phyloP scores from a whole-genome alignment of 1,284 basidiomycete genomes.

The Spongiforma sp. region DNA sequence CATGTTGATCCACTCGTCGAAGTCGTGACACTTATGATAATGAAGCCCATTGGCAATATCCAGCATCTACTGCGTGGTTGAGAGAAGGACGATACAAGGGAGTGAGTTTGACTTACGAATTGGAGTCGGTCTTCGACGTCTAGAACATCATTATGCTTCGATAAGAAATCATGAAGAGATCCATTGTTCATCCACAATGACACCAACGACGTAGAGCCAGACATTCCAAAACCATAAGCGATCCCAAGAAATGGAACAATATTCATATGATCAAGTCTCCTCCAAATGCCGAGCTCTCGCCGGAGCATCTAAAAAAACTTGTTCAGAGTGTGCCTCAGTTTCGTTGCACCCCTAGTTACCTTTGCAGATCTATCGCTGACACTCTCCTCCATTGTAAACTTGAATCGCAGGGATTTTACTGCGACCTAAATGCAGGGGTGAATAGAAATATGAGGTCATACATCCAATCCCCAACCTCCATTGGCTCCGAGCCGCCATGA shows the following conservation, averaged over 20 bases:
- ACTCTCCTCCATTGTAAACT: background rate
- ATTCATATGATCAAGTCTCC: background rate
- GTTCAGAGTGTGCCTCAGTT: background rate
- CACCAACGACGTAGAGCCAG: constrained; percentile 2
- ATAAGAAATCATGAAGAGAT: constrained; percentile 2
- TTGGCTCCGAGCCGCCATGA: background rate
- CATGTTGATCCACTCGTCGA: too few relatives aligned
- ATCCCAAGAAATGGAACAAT: constrained; percentile 5
- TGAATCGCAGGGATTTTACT: background rate
- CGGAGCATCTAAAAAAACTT: background rate
- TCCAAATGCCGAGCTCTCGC: too few relatives aligned
- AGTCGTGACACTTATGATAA: background rate
- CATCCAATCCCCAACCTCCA: background rate
- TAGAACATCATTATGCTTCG: background rate
- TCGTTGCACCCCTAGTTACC: background rate
- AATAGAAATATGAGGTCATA: background rate
- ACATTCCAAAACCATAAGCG: background rate
- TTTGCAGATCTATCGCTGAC: background rate
- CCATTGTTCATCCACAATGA: constrained; percentile 9
- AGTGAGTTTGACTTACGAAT: background rate
- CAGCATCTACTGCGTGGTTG: background rate
- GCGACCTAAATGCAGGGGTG: background rate
- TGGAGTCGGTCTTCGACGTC: background rate
- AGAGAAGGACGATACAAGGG: background rate
- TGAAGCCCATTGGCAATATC: constrained; percentile 5